Evolutionary conservation across 192 early-diverging fungal species (phyloP), one percentile per base, ranked within the genome.

Genomic region (Coemansia sp.): DNA sequence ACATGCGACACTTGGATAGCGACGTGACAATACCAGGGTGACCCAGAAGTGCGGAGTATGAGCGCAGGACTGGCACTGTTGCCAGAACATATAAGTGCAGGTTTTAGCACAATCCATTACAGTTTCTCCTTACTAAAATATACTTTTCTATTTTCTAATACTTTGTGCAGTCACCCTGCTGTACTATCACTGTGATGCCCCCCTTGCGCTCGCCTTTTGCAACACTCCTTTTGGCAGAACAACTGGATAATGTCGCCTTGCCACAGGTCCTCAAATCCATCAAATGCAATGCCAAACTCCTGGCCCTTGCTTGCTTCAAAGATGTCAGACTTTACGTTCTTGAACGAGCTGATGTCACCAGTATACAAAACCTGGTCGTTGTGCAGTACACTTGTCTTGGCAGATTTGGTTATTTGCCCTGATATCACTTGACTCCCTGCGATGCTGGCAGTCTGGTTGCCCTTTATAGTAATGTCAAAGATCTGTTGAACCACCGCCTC

Each of bases 221-320:
- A n/a, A n/a, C n/a, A n/a, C 56, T 86, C 83, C 62, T 81, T 84
- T 54, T 44, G 40, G 28, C 69, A 66, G 49, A 95, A 63, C 59
- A 86, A 86, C 64, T 91, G 88, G 65, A 95, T 85, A 25, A 87
- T 63, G 85, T 98, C 96, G 10, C 95, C 94, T 40, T 84, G 87
- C 71, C 87, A 71, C 56, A 93, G 81, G 11, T 89, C 89, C 5
- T 82, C 80, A 67, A 93, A 97, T 10, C 86, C 88, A 15, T 91
- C 91, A 81, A 98, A 91, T 50, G 85, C 84, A 71, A 98, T 89
- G 15, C 96, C 96, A 70, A 94, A 98, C 83, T 98, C 96, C 25
- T 91, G 81, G n/a, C 94, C 95, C 76, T 97, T 98, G 59, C 85
- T 85, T 26, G 87, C 90, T 82, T 98, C 96, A 22, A 69, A 66